A percentile compares a stretch with the other conserved stretches of the same genome.
These are phyloP conservation scores for Trametes cingulata DNA, from an alignment of 768 basidiomycete genomes.

Conservation along the genomic window DNA sequence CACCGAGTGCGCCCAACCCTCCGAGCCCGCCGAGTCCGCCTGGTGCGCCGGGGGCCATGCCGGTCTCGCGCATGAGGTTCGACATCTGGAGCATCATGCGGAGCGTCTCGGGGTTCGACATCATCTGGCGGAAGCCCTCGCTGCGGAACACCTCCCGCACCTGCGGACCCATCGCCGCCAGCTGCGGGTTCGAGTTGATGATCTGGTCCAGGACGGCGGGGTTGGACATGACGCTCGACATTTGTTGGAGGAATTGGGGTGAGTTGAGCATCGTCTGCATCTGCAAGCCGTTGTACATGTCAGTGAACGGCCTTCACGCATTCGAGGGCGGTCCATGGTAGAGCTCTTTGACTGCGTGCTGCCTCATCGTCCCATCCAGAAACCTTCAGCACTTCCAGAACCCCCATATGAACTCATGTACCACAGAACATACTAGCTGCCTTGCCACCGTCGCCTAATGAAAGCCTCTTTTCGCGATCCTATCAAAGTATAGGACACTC, in stretches of 20 bases:
- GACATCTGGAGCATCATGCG: constrained; percentile 80
- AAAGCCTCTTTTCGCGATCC: not conserved
- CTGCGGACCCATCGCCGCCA: constrained; percentile 75
- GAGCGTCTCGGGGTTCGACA: constrained; percentile 81
- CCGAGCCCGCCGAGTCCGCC: constrained; percentile 27
- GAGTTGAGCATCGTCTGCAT: constrained; percentile 84
- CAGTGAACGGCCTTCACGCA: not conserved
- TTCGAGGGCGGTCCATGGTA: too few relatives aligned
- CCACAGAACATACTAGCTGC: too few relatives aligned
- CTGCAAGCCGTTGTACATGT: constrained; percentile 37
- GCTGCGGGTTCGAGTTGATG: constrained; percentile 78
- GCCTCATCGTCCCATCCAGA: too few relatives aligned
- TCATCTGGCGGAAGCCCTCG: constrained; percentile 71
- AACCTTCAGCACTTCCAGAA: too few relatives aligned
- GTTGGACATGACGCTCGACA: constrained; percentile 84
- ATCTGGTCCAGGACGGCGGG: constrained; percentile 89
- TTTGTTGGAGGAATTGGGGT: constrained; percentile 84
- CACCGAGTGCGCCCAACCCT: constrained; percentile 27
- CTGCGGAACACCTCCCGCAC: constrained; percentile 78
- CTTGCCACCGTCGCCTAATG: too few relatives aligned
- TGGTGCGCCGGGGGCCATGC: constrained; percentile 27
- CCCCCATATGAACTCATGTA: too few relatives aligned
- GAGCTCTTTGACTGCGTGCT: too few relatives aligned
- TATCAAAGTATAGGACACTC: constrained; percentile 26
- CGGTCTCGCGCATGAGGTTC: constrained; percentile 46